These are phyloP conservation scores for Malus hybrid DNA, from an alignment of 331 rosid genomes.

Conservation along the genomic window DNA sequence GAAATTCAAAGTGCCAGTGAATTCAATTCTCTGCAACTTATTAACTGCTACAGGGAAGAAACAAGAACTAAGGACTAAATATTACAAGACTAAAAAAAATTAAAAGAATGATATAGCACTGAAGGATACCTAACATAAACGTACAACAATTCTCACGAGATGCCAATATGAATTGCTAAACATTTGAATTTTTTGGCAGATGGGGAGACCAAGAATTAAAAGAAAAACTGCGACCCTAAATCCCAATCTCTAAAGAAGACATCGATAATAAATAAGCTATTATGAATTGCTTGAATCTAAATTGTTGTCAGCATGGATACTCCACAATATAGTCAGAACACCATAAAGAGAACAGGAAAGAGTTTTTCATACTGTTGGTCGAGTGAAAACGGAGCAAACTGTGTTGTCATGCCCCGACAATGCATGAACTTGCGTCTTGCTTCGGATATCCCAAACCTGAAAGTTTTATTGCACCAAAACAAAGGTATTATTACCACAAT, in stretches of 20 bases:
- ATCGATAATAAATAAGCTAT: not conserved
- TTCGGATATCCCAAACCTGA: constrained; percentile 97
- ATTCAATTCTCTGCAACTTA: not conserved
- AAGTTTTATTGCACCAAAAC: constrained; percentile 22
- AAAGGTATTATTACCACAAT: not conserved
- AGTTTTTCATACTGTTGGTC: constrained; percentile 60
- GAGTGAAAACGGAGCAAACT: constrained; percentile 91
- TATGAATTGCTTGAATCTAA: not conserved
- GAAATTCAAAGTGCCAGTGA: not conserved
- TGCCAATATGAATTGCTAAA: not conserved
- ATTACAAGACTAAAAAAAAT: not conserved
- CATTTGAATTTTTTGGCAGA: not conserved
- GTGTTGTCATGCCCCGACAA: constrained; percentile 95
- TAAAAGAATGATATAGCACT: not conserved
- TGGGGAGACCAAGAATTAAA: not conserved
- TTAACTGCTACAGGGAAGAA: not conserved
- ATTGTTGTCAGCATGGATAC: not conserved
- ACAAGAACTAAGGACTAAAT: not conserved
- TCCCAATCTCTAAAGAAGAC: not conserved
- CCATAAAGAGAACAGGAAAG: not conserved
- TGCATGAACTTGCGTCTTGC: constrained; percentile 84
- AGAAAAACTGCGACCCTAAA: too few species aligned
- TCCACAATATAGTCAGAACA: not conserved
- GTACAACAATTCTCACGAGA: not conserved
- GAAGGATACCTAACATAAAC: not conserved